These are phyloP conservation scores for Pestalotiopsis sp. DNA, from an alignment of 2,329 filamentous ascomycete species.

Conservation along the genomic window DNA sequence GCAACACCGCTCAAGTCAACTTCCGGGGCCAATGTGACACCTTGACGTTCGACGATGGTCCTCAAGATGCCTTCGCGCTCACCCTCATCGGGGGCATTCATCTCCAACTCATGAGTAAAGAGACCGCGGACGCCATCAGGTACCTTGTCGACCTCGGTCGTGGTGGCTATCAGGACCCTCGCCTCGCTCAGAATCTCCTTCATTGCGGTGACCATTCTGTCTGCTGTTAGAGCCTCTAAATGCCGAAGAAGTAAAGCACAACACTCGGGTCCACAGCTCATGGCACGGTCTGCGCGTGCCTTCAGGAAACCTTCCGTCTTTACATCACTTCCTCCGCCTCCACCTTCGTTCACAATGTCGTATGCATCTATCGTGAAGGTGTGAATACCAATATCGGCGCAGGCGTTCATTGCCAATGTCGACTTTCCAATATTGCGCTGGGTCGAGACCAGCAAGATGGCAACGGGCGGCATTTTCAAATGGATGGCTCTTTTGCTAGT, in stretches of 20 bases:
- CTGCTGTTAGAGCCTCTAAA: constrained; percentile 87
- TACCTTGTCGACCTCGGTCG: constrained; percentile 92
- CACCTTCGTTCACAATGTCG: constrained; percentile 91
- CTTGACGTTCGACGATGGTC: constrained; percentile 75
- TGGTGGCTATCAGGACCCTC: constrained; percentile 88
- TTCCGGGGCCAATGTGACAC: constrained; percentile 77
- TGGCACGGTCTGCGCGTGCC: constrained; percentile 83
- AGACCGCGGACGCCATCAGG: constrained; percentile 86
- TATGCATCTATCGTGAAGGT: constrained; percentile 88
- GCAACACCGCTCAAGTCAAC: constrained; percentile 86
- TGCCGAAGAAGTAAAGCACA: constrained; percentile 88
- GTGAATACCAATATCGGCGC: constrained; percentile 87
- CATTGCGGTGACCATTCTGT: constrained; percentile 84
- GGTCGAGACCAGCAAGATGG: constrained; percentile 86
- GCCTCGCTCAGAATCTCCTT: constrained; percentile 81
- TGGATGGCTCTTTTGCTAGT: constrained; percentile 87
- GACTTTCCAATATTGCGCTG: constrained; percentile 93
- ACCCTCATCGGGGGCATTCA: constrained; percentile 88
- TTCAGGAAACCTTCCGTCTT: constrained; percentile 93
- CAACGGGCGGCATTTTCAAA: constrained; percentile 83
- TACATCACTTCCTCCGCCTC: constrained; percentile 83
- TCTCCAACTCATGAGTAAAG: constrained; percentile 94
- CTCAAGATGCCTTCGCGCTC: constrained; percentile 88
- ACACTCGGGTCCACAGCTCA: constrained; percentile 82
- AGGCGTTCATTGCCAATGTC: constrained; percentile 75